A percentile compares a stretch with the other conserved stretches of the same genome.
These are phyloP conservation scores for Coniophora puteana DNA, from an alignment of 1,284 basidiomycete genomes.

Conservation along the genomic window DNA sequence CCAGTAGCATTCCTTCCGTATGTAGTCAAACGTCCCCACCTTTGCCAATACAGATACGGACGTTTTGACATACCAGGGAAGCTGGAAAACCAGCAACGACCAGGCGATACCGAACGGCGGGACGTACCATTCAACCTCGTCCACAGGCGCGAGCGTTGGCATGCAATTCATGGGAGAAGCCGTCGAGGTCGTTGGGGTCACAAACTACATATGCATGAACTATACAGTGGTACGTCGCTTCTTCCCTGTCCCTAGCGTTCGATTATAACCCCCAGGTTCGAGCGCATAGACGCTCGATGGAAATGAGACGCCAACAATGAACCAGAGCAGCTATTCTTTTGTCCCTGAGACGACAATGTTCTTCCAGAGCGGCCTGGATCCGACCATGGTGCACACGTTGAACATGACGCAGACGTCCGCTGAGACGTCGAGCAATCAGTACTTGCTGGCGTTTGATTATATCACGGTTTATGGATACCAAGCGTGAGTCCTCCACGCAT, in stretches of 20 bases:
- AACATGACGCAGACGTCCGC: conserved; percentile 3
- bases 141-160: conserved; percentile 27
- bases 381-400: conserved; percentile 1
- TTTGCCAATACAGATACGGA: conserved; percentile 25
- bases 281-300: conserved; percentile 5
- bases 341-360: conserved; percentile 6
- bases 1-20: not conserved
- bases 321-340: conserved; percentile 9
- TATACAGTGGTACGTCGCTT: conserved; percentile 5
- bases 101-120: conserved; percentile 21
- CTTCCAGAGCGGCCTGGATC: conserved; percentile 6
- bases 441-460: conserved; percentile 5
- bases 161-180: conserved; percentile 15
- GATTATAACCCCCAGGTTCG: not conserved
- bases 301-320: not conserved
- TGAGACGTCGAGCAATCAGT: conserved; percentile 3
- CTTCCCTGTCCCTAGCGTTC: not conserved
- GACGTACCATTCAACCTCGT: conserved; percentile 36
- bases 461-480: not conserved
- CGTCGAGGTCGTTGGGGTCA: conserved; percentile 20
- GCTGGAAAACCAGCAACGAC: conserved; percentile 18
- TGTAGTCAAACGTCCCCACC: conserved; percentile 8
- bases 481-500: conserved; percentile 6
- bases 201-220: conserved; percentile 5
- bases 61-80: conserved; percentile 22